phyloP scores from a whole-genome alignment of 1,284 basidiomycete genomes.

The Trametes pubescens region DNA sequence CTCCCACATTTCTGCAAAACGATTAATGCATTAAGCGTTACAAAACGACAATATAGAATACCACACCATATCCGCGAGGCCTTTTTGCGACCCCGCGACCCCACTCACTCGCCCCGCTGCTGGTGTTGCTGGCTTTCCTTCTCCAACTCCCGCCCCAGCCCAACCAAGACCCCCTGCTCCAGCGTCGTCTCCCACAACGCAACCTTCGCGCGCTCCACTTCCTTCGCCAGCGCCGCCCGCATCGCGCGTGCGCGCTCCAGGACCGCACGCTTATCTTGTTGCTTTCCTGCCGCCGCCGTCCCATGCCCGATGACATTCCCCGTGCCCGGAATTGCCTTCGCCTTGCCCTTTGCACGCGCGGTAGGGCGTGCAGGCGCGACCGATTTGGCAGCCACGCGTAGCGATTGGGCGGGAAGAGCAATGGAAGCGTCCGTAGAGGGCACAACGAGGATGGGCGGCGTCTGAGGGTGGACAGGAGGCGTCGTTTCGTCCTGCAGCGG shows the following conservation, averaged over 20 bases:
- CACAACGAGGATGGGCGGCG: not conserved
- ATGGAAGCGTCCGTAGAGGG: not conserved
- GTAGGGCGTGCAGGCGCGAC: not conserved
- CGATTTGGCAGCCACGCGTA: not conserved
- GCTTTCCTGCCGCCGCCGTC: conserved; percentile 6
- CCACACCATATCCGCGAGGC: not conserved
- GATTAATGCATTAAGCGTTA: conserved; percentile 9
- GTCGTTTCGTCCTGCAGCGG: not conserved
- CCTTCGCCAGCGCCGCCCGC: conserved; percentile 57
- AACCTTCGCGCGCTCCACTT: conserved; percentile 66
- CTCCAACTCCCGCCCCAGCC: conserved; percentile 52
- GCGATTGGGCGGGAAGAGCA: not conserved
- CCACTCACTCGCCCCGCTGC: not conserved
- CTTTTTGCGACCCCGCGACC: conserved; percentile 2
- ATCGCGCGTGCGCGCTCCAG: conserved; percentile 57
- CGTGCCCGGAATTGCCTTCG: conserved; percentile 19
- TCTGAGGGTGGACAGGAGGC: not conserved
- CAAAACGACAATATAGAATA: not conserved
- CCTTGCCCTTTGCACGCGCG: conserved; percentile 27
- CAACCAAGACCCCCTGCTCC: conserved; percentile 71
- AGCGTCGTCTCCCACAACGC: conserved; percentile 79
- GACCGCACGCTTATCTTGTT: conserved; percentile 25
- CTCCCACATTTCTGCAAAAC: not conserved
- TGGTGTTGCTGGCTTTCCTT: conserved; percentile 8
- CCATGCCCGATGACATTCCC: conserved; percentile 12